These are phyloP conservation scores for Kluyveromyces siamensis DNA, from an alignment of 805 yeast species.

Conservation along the genomic window DNA sequence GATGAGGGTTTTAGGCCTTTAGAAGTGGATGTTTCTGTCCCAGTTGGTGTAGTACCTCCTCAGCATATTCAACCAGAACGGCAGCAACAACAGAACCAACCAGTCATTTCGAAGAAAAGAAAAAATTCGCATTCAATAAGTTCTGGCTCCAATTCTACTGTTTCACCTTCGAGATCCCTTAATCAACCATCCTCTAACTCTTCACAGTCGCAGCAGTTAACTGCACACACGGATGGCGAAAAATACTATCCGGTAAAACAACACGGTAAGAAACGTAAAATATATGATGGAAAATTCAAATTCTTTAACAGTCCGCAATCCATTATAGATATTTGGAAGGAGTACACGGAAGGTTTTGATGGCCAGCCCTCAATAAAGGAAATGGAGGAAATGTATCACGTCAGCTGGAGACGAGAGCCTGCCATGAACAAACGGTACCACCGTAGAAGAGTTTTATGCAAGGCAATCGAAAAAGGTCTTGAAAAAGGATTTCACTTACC, in stretches of 20 bases:
- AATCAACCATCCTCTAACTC: neutral
- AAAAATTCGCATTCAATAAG: neutral
- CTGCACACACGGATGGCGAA: constrained; percentile 5
- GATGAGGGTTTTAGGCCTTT: neutral
- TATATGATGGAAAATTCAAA: constrained; percentile 27
- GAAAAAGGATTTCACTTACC: constrained; percentile 36
- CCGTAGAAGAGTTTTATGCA: constrained; percentile 44
- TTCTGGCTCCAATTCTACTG: constrained; percentile 1
- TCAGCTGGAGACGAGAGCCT: constrained; percentile 48
- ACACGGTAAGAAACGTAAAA: constrained; percentile 16
- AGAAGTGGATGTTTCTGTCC: constrained; percentile 1
- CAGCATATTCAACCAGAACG: constrained; percentile 1
- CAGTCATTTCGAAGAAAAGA: neutral
- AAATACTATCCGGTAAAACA: constrained; percentile 9
- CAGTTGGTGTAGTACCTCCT: neutral
- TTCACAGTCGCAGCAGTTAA: neutral
- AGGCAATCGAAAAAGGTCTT: constrained; percentile 44
- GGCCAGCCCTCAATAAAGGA: constrained; percentile 45
- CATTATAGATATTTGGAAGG: constrained; percentile 47
- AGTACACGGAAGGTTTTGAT: constrained; percentile 42
- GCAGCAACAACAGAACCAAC: neutral
- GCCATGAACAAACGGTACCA: constrained; percentile 46
- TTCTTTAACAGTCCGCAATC: constrained; percentile 37
- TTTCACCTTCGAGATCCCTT: constrained; percentile 3
- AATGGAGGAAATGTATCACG: constrained; percentile 39